Base-by-base conservation (phyloP, 2,329 filamentous ascomycete genomes). In the Colletotrichum scovillei region DNA sequence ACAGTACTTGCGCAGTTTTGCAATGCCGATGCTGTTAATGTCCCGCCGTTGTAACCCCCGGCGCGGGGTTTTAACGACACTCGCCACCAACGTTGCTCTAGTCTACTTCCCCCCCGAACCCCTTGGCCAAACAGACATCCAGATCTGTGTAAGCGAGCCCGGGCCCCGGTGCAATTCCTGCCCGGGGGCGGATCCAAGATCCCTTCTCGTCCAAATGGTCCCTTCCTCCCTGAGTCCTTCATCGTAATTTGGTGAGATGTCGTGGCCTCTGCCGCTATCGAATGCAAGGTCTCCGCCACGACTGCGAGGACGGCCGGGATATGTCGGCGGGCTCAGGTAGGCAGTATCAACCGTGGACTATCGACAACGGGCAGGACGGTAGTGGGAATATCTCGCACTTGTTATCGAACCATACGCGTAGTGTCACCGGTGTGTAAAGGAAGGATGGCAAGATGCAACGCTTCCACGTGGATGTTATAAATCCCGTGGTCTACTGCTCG, bases 381-480 rank as follows among this genome's bases (percentile, higher is more conserved):
- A 42, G 35, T 30, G 24, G 49, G 4, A 30, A 32, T 55, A 14
- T 24, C 19, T 63, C 56, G 58, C 46, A 63, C 46, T 46, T 56
- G 49, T 63, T 63, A 68, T 56, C 24, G 30, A 68, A 7, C 3
- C 30, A 38, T 12, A 26, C 16, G 65, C 55, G 5, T 53, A 19
- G 14, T 38, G 24, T 55, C 5, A 42, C 16, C 14, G 6, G 38
- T 8, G 16, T 19, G 38, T 7, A 42, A 49, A 63, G 26, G 46
- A 22, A 14, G 16, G 14, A 46, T 38, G 24, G 49, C 32, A 22
- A 49, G 66, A 63, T 69, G 49, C 58, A n/a, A 63, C 49, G 57
- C 49, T 63, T 22, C 66, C 66, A 63, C 58, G 66, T 63, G 66
- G 58, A 63, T 30, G 58, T 63, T 69, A 69, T 63, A 63, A 69